Evolutionary conservation across 352 stramenopile species (phyloP), one percentile per base, ranked within the genome.

Genomic region (Globisporangium sylvaticum): DNA sequence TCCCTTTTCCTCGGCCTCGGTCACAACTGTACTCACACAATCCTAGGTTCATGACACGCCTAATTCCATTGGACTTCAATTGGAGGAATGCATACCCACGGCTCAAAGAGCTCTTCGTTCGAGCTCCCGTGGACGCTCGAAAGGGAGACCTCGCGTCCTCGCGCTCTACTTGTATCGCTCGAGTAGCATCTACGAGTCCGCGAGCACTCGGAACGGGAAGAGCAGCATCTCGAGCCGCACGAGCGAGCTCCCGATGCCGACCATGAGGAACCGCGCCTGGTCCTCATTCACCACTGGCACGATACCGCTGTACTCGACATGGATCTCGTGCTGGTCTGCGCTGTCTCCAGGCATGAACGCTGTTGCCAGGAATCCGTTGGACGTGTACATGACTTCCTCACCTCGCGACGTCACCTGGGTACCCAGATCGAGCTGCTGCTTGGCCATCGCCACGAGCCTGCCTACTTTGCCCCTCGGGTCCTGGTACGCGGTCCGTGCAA

Each of bases 181-280:
- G n/a, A 22, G 12, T 44, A 18, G 2, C 20, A 10, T 32, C 14
- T 58, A 58, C 52, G 15, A 58, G 10, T n/a, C 7, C 2, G 20
- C 27, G 18, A 58, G 53, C 18, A 58, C 15, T 31, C 53, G 53
- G 27, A 58, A 32, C 12, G 53, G 15, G 9, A 58, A 58, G 15
- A 58, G 53, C 53, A 58, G 27, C 53, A n/a, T 34, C 27, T 42
- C 53, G 53, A 58, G 53, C 15, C 53, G 27, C 53, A 58, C 27
- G 29, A 42, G 53, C 27, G 53, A n/a, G 14, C 53, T 25, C 6
- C 53, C 53, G 25, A 58, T 32, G 15, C 27, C 53, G 53, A 58
- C 18, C 53, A 58, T 58, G 53, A 58, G 27, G 53, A 58, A 58
- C 18, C 27, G 53, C 27, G 7, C 53, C 53, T 58, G 27, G 15